Percentiles rank a stretch among this genome's conserved stretches.
These are phyloP conservation scores for Fonsecaea monophora DNA, from an alignment of 2,329 filamentous ascomycete species.

Conservation along the genomic window DNA sequence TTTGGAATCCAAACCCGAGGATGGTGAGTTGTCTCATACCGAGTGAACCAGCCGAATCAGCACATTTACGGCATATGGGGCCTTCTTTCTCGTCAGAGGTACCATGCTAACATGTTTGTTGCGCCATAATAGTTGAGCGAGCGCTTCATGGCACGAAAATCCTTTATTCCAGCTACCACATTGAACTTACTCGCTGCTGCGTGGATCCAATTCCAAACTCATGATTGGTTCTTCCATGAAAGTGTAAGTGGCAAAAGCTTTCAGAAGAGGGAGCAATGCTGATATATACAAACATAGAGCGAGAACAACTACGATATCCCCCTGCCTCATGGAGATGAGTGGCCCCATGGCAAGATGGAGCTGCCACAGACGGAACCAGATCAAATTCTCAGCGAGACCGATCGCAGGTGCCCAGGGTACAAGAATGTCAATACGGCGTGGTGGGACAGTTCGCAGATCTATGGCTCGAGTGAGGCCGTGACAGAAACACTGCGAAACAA, in stretches of 20 bases:
- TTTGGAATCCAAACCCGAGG: conserved; percentile 54
- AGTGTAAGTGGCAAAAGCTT: conserved; percentile 6
- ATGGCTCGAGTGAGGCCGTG: conserved; percentile 50
- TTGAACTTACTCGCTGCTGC: conserved; percentile 57
- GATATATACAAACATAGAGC: conserved; percentile 37
- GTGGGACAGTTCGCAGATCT: conserved; percentile 59
- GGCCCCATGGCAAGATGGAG: conserved; percentile 48
- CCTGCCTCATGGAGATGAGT: conserved; percentile 46
- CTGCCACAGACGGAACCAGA: conserved; percentile 44
- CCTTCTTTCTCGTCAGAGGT: background rate
- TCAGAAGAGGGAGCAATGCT: background rate
- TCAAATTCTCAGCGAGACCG: conserved; percentile 45
- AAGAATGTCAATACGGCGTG: conserved; percentile 53
- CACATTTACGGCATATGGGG: background rate
- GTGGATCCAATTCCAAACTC: conserved; percentile 59
- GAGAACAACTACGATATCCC: conserved; percentile 46
- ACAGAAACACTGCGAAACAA: conserved; percentile 48
- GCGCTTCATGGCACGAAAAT: conserved; percentile 51
- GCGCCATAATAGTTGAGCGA: conserved; percentile 36
- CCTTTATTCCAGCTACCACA: conserved; percentile 55
- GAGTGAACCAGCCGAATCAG: too few species aligned
- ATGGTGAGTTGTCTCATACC: conserved; percentile 46
- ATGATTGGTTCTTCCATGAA: conserved; percentile 48
- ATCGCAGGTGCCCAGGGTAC: conserved; percentile 51
- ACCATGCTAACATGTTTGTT: conserved; percentile 2